Percentiles rank a stretch among this genome's conserved stretches.
These are phyloP conservation scores for Urostyla sp. DNA, from an alignment of 73 alveolate genomes.

Conservation along the genomic window DNA sequence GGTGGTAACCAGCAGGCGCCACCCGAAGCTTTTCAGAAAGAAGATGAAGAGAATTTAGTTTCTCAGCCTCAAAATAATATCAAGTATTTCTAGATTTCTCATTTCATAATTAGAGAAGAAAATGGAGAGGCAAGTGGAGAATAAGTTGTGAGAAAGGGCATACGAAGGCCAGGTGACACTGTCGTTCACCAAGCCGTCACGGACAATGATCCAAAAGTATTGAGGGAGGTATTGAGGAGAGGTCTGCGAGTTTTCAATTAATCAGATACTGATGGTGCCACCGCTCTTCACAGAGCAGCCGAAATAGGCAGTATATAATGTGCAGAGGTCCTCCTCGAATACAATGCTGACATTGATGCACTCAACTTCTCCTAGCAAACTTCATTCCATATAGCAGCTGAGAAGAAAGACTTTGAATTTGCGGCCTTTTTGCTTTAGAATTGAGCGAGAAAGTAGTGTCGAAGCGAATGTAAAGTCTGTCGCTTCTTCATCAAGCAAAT, in stretches of 20 bases:
- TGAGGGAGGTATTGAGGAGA: constrained; percentile 24
- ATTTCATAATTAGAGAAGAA: too few species aligned
- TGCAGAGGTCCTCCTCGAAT: constrained; percentile 49
- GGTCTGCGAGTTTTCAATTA: constrained; percentile 44
- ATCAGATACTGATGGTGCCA: constrained; percentile 59
- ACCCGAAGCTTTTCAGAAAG: too few species aligned
- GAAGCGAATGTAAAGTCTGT: constrained; percentile 34
- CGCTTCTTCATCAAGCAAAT: constrained; percentile 40
- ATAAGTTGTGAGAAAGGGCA: too few species aligned
- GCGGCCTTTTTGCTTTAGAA: constrained; percentile 29
- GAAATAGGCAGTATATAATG: constrained; percentile 52
- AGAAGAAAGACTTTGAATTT: constrained; percentile 45
- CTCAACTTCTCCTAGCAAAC: constrained; percentile 39
- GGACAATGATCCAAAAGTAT: background rate
- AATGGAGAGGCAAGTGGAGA: too few species aligned
- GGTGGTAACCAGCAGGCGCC: too few species aligned
- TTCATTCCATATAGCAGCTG: constrained; percentile 55
- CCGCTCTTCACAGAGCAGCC: constrained; percentile 64
- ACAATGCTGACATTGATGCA: constrained; percentile 61
- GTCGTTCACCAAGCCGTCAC: constrained; percentile 58
- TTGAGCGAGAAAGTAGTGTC: constrained; percentile 50
- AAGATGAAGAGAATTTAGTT: too few species aligned
- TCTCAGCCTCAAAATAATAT: too few species aligned
- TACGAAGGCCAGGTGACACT: constrained; percentile 52
- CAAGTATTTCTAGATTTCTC: too few species aligned